Percentiles rank a stretch among this genome's conserved stretches.
phyloP scores from a whole-genome alignment of 208 protist genomes.

The Wallacemonas collosoma region DNA sequence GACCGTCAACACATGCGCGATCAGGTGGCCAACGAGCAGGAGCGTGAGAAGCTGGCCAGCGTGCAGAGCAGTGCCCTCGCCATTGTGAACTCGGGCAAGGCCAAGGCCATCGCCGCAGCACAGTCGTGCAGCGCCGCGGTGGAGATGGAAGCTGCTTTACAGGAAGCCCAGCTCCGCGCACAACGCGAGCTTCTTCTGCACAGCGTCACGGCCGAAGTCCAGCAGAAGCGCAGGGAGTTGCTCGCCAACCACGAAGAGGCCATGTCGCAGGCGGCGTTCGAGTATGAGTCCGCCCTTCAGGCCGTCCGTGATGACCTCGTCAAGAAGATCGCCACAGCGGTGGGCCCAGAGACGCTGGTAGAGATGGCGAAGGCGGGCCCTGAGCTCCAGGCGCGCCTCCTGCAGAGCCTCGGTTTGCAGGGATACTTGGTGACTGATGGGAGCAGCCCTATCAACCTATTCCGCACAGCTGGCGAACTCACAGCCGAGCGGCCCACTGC shows the following conservation, averaged over 20 bases:
- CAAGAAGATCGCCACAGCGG: conserved; percentile 44
- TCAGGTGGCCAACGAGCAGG: conserved; percentile 91
- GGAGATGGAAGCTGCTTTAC: conserved; percentile 82
- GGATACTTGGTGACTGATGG: conserved; percentile 94
- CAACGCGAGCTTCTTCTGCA: conserved; percentile 66
- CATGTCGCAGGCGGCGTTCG: conserved; percentile 30
- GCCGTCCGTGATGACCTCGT: conserved; percentile 56
- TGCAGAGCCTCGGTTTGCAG: conserved; percentile 78
- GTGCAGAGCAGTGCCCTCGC: conserved; percentile 84
- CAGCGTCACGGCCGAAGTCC: conserved; percentile 48
- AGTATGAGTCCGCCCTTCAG: conserved; percentile 36
- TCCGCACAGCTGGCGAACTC: conserved; percentile 82
- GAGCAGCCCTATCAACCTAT: conserved; percentile 90
- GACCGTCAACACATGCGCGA: conserved; percentile 93
- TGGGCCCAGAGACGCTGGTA: conserved; percentile 75
- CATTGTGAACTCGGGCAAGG: conserved; percentile 90
- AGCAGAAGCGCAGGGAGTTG: conserved; percentile 40
- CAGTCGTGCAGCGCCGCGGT: conserved; percentile 85
- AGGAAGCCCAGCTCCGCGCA: conserved; percentile 75
- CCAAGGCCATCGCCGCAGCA: conserved; percentile 90
- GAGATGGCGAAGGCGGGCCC: conserved; percentile 85
- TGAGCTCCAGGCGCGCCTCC: conserved; percentile 78
- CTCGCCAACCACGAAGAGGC: conserved; percentile 47
- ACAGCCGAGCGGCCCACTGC: conserved; percentile 24
- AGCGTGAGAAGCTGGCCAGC: conserved; percentile 82